A percentile compares a stretch with the other conserved stretches of the same genome.
Conservation (phyloP, 208 protist species). For the Leishmania braziliensis region DNA sequence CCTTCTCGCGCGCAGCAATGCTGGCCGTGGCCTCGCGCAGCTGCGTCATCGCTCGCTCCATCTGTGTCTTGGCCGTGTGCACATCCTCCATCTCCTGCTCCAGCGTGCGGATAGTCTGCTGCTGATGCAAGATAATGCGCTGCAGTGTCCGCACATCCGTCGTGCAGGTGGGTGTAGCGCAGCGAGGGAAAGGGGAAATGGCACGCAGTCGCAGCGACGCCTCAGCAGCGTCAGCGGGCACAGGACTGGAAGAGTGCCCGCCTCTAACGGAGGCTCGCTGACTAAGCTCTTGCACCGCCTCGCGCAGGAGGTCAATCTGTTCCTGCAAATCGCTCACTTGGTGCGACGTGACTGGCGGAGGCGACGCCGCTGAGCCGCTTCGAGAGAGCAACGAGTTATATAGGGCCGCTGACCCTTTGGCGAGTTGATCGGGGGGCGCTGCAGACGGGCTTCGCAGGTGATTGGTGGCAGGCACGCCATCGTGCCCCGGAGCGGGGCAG, state of each 20-base stretch:
- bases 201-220: conserved; percentile 6
- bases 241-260: conserved; percentile 11
- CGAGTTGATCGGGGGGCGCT: conserved; percentile 1
- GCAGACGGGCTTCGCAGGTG: conserved; percentile 21
- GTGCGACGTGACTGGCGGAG: conserved; percentile 9
- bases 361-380: not conserved
- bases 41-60: conserved; percentile 29
- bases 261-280: conserved; percentile 25
- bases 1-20: not conserved
- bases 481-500: no score
- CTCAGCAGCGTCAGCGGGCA: conserved; percentile 5
- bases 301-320: conserved; percentile 34
- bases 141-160: conserved; percentile 41
- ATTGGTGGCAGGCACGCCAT: not conserved
- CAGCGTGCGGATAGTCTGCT: conserved; percentile 44
- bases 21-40: conserved; percentile 17
- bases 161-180: conserved; percentile 33
- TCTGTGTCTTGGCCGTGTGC: conserved; percentile 21
- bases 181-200: conserved; percentile 26
- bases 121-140: conserved; percentile 46
- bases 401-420: not conserved
- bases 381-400: not conserved
- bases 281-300: conserved; percentile 51
- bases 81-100: conserved; percentile 43
- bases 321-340: conserved; percentile 32